phyloP scores from a whole-genome alignment of 768 basidiomycete species.

The Boletus tomentosulus region DNA sequence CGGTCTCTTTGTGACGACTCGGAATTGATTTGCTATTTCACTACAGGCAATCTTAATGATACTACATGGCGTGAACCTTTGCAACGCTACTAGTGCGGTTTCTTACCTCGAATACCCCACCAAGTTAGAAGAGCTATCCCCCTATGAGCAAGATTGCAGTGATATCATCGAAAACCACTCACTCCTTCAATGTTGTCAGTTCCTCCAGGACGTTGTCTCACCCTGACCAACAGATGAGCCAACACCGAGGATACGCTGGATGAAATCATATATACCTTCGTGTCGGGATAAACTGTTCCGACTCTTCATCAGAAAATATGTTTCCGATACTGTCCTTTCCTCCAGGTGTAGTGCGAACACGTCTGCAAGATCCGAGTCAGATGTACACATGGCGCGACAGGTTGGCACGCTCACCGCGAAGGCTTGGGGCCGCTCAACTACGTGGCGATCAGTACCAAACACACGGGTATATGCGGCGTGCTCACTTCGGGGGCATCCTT shows the following conservation, averaged over 20 bases:
- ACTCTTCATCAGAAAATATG: constrained; percentile 44
- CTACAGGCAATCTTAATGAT: background rate
- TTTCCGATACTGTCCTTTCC: constrained; percentile 25
- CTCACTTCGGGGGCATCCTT: background rate
- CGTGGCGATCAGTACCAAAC: background rate
- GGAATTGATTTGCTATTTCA: background rate
- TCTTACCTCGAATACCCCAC: background rate
- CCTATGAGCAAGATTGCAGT: background rate
- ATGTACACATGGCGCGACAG: background rate
- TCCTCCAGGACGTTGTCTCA: constrained; percentile 66
- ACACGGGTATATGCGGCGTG: background rate
- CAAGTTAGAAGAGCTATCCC: constrained; percentile 27
- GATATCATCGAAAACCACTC: constrained; percentile 13
- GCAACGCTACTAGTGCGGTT: background rate
- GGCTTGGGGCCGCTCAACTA: constrained; percentile 35
- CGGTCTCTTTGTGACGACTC: background rate
- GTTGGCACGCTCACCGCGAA: constrained; percentile 39
- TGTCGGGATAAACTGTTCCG: constrained; percentile 60
- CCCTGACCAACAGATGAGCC: constrained; percentile 35
- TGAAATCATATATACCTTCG: constrained; percentile 45
- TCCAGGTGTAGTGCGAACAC: constrained; percentile 32
- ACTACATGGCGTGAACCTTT: background rate
- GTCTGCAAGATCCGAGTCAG: constrained; percentile 23
- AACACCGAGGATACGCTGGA: background rate
- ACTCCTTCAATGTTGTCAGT: constrained; percentile 51